Percentiles rank a stretch among this genome's conserved stretches.
Evolutionary conservation across 73 alveolate genomes (phyloP).

Genomic region (Paramecium biaurelia): DNA sequence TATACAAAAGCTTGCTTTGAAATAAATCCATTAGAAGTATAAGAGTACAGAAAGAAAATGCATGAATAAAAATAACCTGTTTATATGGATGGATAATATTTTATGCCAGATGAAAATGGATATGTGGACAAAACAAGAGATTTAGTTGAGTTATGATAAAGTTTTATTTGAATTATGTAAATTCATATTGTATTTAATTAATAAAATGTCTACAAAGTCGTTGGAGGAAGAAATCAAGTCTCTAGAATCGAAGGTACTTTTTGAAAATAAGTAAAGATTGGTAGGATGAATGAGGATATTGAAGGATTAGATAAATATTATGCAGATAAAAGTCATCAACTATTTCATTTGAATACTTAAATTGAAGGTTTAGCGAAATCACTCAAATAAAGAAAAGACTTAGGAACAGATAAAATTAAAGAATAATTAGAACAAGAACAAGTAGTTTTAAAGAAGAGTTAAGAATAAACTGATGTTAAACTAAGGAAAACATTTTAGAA

Average conservation of each 20-base stretch:
- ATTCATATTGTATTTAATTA: neutral
- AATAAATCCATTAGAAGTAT: slow-evolving; percentile 9
- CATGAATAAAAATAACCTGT: neutral
- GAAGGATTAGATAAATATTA: neutral
- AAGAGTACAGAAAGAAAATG: slow-evolving; percentile 7
- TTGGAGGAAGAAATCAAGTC: neutral
- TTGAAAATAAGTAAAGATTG: neutral
- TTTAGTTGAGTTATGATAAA: neutral
- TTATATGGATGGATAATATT: neutral
- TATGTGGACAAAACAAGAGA: neutral
- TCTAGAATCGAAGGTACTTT: neutral
- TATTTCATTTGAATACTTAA: slow-evolving; percentile 1
- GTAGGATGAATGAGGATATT: neutral
- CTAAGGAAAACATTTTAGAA: neutral
- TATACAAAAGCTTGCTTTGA: neutral
- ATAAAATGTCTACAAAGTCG: neutral
- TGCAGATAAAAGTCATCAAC: neutral
- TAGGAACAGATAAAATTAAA: neutral
- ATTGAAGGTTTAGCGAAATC: neutral
- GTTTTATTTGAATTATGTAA: neutral
- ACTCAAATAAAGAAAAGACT: neutral
- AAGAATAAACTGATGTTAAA: neutral
- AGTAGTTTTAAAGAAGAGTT: neutral
- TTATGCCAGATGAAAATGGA: slow-evolving; percentile 44
- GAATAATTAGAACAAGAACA: neutral